phyloP scores from a whole-genome alignment of 495 filamentous ascomycete species.

The Pyrenopolyporus hunteri region DNA sequence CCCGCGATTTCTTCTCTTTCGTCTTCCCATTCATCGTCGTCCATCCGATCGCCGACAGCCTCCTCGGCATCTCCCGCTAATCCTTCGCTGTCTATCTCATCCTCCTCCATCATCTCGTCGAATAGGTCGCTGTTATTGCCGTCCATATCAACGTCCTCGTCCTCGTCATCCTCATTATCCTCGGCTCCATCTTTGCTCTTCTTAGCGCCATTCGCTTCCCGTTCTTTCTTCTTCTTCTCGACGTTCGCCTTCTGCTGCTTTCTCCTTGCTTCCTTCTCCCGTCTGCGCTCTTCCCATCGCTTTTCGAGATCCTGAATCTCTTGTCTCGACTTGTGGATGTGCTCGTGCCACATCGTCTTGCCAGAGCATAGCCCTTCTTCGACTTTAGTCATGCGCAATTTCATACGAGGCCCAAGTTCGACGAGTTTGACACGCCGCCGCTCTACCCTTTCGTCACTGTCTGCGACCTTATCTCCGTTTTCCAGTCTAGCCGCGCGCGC shows the following conservation, averaged over 20 bases:
- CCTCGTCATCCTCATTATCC: conserved; percentile 63
- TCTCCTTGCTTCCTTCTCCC: conserved; percentile 82
- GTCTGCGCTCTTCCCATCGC: conserved; percentile 76
- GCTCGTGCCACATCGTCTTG: conserved; percentile 97
- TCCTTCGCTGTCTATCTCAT: conserved; percentile 59
- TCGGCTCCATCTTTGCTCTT: conserved; percentile 54
- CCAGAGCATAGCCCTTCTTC: conserved; percentile 92
- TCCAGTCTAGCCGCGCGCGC: conserved; percentile 54
- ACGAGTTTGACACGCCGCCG: conserved; percentile 88
- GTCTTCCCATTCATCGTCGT: conserved; percentile 61
- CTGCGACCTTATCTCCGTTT: conserved; percentile 40
- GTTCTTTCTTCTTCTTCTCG: conserved; percentile 74
- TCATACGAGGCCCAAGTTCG: conserved; percentile 90
- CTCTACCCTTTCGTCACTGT: conserved; percentile 58
- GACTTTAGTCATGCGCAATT: conserved; percentile 88
- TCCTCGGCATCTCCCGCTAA: conserved; percentile 65
- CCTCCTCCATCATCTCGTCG: conserved; percentile 63
- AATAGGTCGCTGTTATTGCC: conserved; percentile 56
- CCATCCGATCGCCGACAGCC: conserved; percentile 60
- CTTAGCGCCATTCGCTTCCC: conserved; percentile 50
- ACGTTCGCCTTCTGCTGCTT: conserved; percentile 85
- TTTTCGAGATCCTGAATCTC: conserved; percentile 79
- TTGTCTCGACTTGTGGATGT: conserved; percentile 77
- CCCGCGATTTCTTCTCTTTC: conserved; percentile 55
- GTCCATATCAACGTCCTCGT: conserved; percentile 63